Base-by-base conservation (phyloP, 768 basidiomycete species). In the Boletellus ananiceps region DNA sequence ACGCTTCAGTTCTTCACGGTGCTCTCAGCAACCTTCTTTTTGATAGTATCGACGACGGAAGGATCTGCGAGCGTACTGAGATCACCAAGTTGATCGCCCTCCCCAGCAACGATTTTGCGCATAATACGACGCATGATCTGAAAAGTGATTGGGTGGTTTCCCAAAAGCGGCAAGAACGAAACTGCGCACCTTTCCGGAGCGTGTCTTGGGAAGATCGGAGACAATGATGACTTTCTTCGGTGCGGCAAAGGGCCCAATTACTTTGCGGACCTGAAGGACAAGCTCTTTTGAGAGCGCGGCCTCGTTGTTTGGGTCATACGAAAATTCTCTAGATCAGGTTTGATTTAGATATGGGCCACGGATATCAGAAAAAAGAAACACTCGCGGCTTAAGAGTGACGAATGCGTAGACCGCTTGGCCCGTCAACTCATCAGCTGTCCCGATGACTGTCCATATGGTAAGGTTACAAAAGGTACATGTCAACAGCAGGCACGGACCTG, bases 171-270 rank as follows among this genome's bases (percentile, higher is more conserved):
- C 3, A 7, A 44, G 9, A 19, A 41, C 25, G 18, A 46, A 36
- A 33, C 8, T n/a, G 29, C 58, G 9, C 33, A 57, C 87, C 85
- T 98, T 98, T 37, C 94, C 94, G 14, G 86, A 89, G 40, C 95
- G 78, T 31, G 95, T 97, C 82, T 96, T 96, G 33, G 94, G 94
- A 47, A 96, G 73, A 69, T 95, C 93, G 37, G 68, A 56, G 55
- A 92, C 86, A 58, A 94, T 74, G 67, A 77, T 84, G 57, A 95
- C 82, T 73, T 86, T 89, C 81, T 97, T 98, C 23, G 95, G 95
- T 14, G 93, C 86, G 1, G 95, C 95, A 69, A 99, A 97, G 3
- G 96, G 94, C 4, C 95, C 96, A 52, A 99, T 99, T 38, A 89
- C 88, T 73, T 98, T 98, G 63, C 96, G 84, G 16, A 97, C 94